Evolutionary conservation across 2,329 filamentous ascomycete species (phyloP).

Genomic region (Aspergillus ochraceus): DNA sequence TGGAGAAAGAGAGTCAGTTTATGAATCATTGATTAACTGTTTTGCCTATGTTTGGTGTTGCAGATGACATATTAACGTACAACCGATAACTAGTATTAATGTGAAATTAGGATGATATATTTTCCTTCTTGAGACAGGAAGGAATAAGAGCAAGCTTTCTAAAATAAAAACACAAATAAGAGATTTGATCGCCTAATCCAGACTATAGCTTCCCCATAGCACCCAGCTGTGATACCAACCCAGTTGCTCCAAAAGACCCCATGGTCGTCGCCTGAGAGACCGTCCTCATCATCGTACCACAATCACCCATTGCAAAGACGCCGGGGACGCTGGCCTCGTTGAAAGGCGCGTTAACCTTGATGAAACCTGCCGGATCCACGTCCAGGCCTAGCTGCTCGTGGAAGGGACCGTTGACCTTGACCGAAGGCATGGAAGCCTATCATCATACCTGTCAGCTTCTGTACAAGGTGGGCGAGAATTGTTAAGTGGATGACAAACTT

Average conservation of each 20-base stretch:
- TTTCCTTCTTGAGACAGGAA: no score
- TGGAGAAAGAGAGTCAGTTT: slow-evolving; percentile 49
- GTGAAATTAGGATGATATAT: no score
- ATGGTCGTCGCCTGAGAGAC: slow-evolving; percentile 4
- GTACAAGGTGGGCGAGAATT: slow-evolving; percentile 31
- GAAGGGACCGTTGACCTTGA: slow-evolving; percentile 4
- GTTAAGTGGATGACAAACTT: slow-evolving; percentile 22
- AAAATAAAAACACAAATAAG: no score
- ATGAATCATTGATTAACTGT: not conserved
- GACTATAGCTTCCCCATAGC: not conserved
- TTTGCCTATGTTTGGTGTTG: no score
- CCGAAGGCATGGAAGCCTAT: not conserved
- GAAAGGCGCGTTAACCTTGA: slow-evolving; percentile 2
- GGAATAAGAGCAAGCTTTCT: no score
- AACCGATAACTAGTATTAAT: no score
- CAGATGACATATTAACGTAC: not conserved
- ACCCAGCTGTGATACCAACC: not conserved
- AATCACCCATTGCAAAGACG: slow-evolving; percentile 13
- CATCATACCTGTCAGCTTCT: not conserved
- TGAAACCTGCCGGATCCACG: not conserved
- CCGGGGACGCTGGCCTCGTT: slow-evolving; percentile 8
- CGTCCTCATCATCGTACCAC: slow-evolving; percentile 2
- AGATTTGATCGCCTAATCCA: no score
- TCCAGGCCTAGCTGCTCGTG: slow-evolving; percentile 1
- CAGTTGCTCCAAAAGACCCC: slow-evolving; percentile 3